Evolutionary conservation across 2,329 filamentous ascomycete genomes (phyloP).

Genomic region (Fusarium udum): DNA sequence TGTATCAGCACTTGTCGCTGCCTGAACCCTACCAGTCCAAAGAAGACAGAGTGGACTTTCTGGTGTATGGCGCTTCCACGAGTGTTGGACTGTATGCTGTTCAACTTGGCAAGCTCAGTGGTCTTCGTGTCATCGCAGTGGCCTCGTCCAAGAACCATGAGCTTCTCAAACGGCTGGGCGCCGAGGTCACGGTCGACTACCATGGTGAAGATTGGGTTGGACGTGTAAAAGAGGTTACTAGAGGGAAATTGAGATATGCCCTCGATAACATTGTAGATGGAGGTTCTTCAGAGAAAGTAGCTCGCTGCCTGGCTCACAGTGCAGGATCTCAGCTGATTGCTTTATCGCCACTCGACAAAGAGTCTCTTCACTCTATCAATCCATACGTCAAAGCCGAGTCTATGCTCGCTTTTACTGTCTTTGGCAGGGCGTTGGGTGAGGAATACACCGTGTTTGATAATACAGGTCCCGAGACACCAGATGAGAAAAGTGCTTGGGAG

Average conservation of each 20-base stretch:
- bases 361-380: neutral
- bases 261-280: conserved; percentile 1
- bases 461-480: neutral
- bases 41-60: neutral
- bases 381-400: neutral
- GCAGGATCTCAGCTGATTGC: neutral
- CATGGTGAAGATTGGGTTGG: neutral
- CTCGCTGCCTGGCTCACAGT: neutral
- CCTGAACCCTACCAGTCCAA: neutral
- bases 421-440: neutral
- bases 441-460: neutral
- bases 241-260: neutral
- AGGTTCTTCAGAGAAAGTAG: neutral
- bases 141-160: conserved; percentile 1
- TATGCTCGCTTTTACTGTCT: conserved; percentile 4
- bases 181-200: neutral
- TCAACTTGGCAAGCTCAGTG: conserved; percentile 2
- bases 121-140: neutral
- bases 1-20: neutral
- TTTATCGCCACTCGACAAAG: neutral
- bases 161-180: neutral
- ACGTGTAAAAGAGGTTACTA: neutral
- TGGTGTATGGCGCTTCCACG: conserved; percentile 10
- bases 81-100: conserved; percentile 10
- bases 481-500: neutral